phyloP scores from a whole-genome alignment of 192 early-diverging fungal genomes.

The Coemansia sp. region DNA sequence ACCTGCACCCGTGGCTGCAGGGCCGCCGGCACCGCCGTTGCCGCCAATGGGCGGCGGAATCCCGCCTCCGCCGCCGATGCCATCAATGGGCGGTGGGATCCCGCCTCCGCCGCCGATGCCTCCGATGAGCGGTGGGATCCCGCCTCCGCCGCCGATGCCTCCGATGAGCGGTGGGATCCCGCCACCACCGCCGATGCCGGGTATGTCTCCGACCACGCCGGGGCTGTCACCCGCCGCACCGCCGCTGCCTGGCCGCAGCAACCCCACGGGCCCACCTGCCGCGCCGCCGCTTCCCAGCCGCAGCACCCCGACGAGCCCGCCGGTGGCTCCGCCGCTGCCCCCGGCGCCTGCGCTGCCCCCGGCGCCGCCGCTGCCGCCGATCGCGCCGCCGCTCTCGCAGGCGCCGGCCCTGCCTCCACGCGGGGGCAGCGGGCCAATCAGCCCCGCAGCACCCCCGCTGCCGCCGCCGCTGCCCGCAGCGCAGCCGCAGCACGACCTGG shows the following conservation, averaged over 20 bases:
- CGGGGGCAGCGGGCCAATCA: slow-evolving; percentile 3
- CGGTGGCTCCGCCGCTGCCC: slow-evolving; percentile 5
- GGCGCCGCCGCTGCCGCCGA: neutral
- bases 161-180: slow-evolving; percentile 2
- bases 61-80: slow-evolving; percentile 5
- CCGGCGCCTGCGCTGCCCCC: neutral
- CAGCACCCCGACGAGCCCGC: neutral
- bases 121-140: neutral
- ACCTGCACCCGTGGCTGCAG: neutral
- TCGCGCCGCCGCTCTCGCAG: neutral
- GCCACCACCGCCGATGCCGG: slow-evolving; percentile 1
- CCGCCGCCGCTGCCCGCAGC: slow-evolving; percentile 17
- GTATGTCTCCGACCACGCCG: too few species aligned
- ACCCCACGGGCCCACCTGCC: neutral
- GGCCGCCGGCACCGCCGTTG: slow-evolving; percentile 5
- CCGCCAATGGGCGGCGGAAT: too few species aligned
- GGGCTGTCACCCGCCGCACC: slow-evolving; percentile 8
- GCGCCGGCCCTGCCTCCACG: slow-evolving; percentile 10
- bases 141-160: slow-evolving; percentile 23
- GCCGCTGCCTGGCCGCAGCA: slow-evolving; percentile 5
- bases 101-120: slow-evolving; percentile 13
- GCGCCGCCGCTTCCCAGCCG: slow-evolving; percentile 2
- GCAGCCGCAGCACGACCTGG: slow-evolving; percentile 16
- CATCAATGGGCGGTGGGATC: neutral
- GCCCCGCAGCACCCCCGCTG: slow-evolving; percentile 14